Base-by-base conservation (phyloP, 805 yeast genomes). In the Lachancea dasiensis region DNA sequence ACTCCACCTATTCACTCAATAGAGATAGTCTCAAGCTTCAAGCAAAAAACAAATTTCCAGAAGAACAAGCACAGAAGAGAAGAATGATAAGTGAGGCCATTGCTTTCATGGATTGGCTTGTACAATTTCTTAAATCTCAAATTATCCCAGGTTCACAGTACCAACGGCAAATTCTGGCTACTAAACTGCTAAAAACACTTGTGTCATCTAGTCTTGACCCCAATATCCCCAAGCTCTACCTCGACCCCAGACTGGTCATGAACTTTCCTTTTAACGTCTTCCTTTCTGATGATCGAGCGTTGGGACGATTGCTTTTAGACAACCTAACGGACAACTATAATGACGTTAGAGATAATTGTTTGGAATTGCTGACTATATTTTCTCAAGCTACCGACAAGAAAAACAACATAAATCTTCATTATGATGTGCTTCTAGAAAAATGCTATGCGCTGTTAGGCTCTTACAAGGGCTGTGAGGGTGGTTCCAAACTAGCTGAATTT, bases 391-490 rank as follows among this genome's bases (percentile, higher is more conserved):
- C 37, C 7, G 33, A 38, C 4, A 24, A 27, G 14, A 10, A 16
- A 3, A 23, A 44, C 13, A 27, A 29, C 18, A 13, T 25, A 1
- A 13, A 22, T 17, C 30, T 47, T 2, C 43, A 49, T 33, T 5
- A 14, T 8, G 36, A 30, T 24, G 43, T 26, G 42, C 49, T 50
- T 8, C 43, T 39, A 6, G 21, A 24, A 19, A 63, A 47, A 34
- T 65, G 61, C 8, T 59, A 40, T 51, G 64, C 39, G 36, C 64
- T 61, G 55, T 63, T 58, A 77, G 81, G 26, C 3, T 53, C 53
- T 24, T 65, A 65, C 38, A 75, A 87, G 38, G 75, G 70, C 41
- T 79, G 84, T 31, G 96, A 87, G 42, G 80, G 85, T 17, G 95
- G 89, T 6, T 87, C 95, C 0, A 72, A 78, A 27, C 64, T 79